Percentiles rank a stretch among this genome's conserved stretches.
Evolutionary conservation across 208 protist species (phyloP).

Genomic region (Acanthamoeba sp.): DNA sequence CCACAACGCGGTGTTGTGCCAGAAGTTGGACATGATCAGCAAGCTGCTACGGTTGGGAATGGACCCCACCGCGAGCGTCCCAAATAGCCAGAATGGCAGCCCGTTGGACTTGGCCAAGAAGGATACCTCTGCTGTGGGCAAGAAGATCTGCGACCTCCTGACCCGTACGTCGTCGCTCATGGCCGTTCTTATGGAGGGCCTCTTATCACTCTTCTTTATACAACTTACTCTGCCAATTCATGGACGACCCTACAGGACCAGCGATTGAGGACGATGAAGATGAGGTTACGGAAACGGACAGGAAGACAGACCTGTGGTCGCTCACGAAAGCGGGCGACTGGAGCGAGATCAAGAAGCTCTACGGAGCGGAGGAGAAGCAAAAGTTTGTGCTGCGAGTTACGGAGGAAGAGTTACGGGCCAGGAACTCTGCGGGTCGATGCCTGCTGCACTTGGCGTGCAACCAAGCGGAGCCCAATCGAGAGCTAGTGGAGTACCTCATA

Average conservation of each 20-base stretch:
- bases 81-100: neutral
- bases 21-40: conserved; percentile 27
- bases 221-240: too few relatives aligned
- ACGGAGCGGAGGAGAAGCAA: neutral
- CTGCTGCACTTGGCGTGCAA: conserved; percentile 53
- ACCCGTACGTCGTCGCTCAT: neutral
- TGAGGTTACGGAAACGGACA: neutral
- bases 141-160: conserved; percentile 29
- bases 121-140: conserved; percentile 2
- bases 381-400: neutral
- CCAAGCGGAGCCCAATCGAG: conserved; percentile 38
- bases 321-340: conserved; percentile 16
- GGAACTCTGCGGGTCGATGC: neutral
- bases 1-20: conserved; percentile 8
- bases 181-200: neutral
- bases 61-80: neutral
- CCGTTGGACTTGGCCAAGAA: conserved; percentile 27
- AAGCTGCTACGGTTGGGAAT: conserved; percentile 21
- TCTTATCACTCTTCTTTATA: neutral
- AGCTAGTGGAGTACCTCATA: conserved; percentile 37
- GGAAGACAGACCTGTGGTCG: neutral
- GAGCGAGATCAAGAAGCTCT: conserved; percentile 27
- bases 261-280: neutral
- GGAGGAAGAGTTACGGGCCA: neutral
- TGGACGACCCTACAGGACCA: neutral